Evolutionary conservation across 305 asterid species (phyloP).

Genomic region (Lippia alba): DNA sequence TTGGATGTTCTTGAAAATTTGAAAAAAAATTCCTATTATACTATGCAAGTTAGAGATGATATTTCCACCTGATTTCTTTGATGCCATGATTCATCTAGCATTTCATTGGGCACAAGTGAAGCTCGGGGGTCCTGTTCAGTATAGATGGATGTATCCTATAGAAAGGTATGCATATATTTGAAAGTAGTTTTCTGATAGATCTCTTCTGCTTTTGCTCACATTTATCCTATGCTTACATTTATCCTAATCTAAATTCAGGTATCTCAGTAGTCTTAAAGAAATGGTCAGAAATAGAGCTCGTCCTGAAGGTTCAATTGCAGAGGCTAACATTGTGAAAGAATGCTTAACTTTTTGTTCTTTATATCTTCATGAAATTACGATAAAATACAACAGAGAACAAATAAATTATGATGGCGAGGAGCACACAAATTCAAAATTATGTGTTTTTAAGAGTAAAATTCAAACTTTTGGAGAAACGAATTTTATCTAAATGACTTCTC

Average conservation of each 20-base stretch:
- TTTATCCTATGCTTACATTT: background rate
- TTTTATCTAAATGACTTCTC: background rate
- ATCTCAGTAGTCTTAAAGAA: background rate
- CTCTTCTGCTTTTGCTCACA: background rate
- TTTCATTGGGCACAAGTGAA: constrained; percentile 1
- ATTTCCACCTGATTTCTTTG: background rate
- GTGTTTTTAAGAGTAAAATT: background rate
- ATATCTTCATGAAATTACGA: background rate
- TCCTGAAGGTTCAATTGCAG: background rate
- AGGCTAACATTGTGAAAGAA: background rate
- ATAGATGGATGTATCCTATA: constrained; percentile 10
- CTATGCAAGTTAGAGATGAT: background rate
- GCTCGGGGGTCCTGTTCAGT: background rate
- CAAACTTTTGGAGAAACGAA: background rate
- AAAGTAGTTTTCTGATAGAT: too few relatives aligned
- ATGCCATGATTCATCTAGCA: constrained; percentile 4
- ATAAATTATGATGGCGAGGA: background rate
- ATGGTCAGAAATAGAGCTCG: background rate
- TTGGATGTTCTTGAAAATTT: background rate
- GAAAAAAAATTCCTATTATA: background rate
- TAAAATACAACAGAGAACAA: background rate
- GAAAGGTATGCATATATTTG: background rate
- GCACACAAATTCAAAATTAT: background rate
- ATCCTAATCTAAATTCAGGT: background rate
- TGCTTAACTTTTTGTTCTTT: background rate